phyloP scores from a whole-genome alignment of 2,329 filamentous ascomycete species.

The Pyricularia pennisetigena region DNA sequence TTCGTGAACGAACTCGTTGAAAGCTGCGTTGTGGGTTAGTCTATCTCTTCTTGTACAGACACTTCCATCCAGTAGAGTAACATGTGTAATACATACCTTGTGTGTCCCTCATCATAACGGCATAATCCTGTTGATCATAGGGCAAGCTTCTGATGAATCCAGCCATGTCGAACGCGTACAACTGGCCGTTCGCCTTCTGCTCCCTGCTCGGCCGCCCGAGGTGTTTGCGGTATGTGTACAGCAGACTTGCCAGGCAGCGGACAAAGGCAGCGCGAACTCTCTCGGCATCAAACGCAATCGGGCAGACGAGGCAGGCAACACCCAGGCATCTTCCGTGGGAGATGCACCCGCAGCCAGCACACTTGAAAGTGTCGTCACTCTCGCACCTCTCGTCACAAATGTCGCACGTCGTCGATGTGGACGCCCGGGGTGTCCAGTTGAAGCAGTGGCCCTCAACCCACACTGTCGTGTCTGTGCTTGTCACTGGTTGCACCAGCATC shows the following conservation, averaged over 20 bases:
- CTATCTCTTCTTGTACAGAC: neutral
- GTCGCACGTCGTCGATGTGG: constrained; percentile 53
- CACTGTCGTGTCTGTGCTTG: constrained; percentile 67
- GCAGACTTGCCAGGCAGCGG: constrained; percentile 53
- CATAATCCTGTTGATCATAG: constrained; percentile 56
- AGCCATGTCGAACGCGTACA: constrained; percentile 56
- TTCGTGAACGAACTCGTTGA: constrained; percentile 80
- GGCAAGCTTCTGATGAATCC: constrained; percentile 56
- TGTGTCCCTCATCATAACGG: constrained; percentile 53
- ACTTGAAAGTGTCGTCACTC: constrained; percentile 65
- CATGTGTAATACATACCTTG: constrained; percentile 38
- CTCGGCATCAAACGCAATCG: constrained; percentile 50
- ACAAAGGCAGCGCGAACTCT: constrained; percentile 55
- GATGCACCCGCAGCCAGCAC: constrained; percentile 50
- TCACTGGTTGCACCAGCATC: constrained; percentile 69
- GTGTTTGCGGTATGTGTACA: constrained; percentile 58
- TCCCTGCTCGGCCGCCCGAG: constrained; percentile 48
- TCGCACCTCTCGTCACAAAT: constrained; percentile 69
- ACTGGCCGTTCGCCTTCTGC: constrained; percentile 49
- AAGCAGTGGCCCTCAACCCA: constrained; percentile 84
- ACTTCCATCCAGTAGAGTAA: neutral
- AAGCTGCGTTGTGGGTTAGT: constrained; percentile 29
- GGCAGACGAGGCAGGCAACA: constrained; percentile 53
- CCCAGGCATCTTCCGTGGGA: constrained; percentile 53
- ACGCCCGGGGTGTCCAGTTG: constrained; percentile 46